phyloP scores from a whole-genome alignment of 169 alveolate species.

The Besnoitia besnoiti region DNA sequence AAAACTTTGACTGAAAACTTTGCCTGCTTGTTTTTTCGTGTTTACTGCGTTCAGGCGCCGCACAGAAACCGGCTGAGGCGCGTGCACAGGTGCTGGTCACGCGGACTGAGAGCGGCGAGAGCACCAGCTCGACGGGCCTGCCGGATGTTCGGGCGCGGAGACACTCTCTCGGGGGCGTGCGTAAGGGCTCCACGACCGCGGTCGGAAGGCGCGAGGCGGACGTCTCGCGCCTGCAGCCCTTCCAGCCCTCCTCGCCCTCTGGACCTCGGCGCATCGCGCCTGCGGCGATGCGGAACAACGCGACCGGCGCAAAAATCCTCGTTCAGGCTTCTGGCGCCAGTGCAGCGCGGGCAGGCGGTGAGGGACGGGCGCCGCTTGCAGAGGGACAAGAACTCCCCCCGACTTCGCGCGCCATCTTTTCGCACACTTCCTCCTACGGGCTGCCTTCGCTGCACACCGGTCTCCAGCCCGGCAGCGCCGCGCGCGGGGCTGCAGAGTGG shows the following conservation, averaged over 20 bases:
- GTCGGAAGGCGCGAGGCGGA: background rate
- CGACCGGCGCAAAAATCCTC: background rate
- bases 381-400: too few species aligned
- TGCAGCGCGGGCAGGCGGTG: background rate
- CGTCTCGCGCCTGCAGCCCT: background rate
- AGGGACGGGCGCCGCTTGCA: background rate
- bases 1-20: too few species aligned
- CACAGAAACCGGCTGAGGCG: too few species aligned
- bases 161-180: background rate
- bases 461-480: background rate
- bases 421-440: background rate
- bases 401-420: background rate
- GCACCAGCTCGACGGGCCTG: background rate
- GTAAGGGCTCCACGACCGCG: background rate
- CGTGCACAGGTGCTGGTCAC: background rate
- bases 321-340: background rate
- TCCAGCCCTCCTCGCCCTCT: background rate
- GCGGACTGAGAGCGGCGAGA: background rate
- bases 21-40: too few species aligned
- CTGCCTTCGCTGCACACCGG: background rate
- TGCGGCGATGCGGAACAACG: background rate
- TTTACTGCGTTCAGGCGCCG: too few species aligned
- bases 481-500: background rate
- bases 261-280: background rate
- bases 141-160: slow-evolving; percentile 21